Conservation (phyloP, 1,284 basidiomycete genomes). For the Rhizoctonia solani region DNA sequence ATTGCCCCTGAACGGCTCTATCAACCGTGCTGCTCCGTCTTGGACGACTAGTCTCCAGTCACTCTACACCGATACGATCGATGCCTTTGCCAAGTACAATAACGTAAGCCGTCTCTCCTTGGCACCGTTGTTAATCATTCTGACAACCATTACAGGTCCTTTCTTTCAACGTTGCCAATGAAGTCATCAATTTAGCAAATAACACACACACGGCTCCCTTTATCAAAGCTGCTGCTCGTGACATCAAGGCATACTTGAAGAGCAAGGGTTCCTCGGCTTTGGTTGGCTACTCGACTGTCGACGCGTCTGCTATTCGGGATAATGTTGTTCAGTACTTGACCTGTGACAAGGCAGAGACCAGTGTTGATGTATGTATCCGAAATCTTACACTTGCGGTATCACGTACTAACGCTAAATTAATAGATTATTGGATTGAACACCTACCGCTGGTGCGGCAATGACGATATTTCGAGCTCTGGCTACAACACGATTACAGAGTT, state of each 20-base stretch:
- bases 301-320: slow-evolving; percentile 12
- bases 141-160: slow-evolving; percentile 38
- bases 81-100: slow-evolving; percentile 79
- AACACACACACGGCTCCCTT: slow-evolving; percentile 73
- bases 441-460: slow-evolving; percentile 67
- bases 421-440: slow-evolving; percentile 32
- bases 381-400: background rate
- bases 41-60: slow-evolving; percentile 85
- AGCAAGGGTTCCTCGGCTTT: slow-evolving; percentile 28
- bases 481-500: slow-evolving; percentile 56
- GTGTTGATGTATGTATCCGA: slow-evolving; percentile 60
- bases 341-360: slow-evolving; percentile 71
- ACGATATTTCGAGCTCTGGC: slow-evolving; percentile 59
- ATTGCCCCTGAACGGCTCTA: slow-evolving; percentile 83
- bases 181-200: slow-evolving; percentile 67
- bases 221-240: slow-evolving; percentile 89
- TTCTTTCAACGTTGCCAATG: slow-evolving; percentile 85
- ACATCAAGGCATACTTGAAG: slow-evolving; percentile 72
- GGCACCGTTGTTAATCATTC: slow-evolving; percentile 8
- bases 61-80: slow-evolving; percentile 77
- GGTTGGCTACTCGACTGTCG: slow-evolving; percentile 34
- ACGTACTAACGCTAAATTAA: background rate
- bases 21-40: slow-evolving; percentile 67
- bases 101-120: slow-evolving; percentile 36
- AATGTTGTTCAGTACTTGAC: slow-evolving; percentile 62